Conservation (phyloP, 108 stramenopile genomes). For the Schizochytrium sp. region DNA sequence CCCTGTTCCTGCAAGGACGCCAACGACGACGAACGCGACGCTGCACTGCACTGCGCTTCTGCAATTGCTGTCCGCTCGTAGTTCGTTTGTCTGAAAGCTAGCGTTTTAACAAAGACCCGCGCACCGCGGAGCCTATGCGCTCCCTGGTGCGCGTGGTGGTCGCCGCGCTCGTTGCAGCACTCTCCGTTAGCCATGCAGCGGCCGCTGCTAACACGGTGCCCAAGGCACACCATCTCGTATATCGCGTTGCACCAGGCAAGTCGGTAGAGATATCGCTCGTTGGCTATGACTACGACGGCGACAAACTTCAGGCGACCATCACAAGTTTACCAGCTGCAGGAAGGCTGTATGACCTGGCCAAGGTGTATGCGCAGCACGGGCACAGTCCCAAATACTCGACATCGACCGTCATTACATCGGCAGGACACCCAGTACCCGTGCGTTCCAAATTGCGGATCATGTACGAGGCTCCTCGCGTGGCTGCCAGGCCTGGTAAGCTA, state of each 20-base stretch:
- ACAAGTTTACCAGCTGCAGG: conserved; percentile 47
- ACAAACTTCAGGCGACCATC: conserved; percentile 31
- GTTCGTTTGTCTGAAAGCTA: too few relatives aligned
- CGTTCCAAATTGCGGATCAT: conserved; percentile 42
- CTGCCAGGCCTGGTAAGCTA: conserved; percentile 18
- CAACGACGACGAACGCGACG: too few relatives aligned
- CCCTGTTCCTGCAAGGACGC: too few relatives aligned
- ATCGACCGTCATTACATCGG: background rate
- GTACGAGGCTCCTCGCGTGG: conserved; percentile 43
- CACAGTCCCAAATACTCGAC: conserved; percentile 53
- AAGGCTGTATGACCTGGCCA: conserved; percentile 42
- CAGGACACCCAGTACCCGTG: conserved; percentile 24
- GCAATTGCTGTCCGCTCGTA: too few relatives aligned
- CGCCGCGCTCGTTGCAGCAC: background rate
- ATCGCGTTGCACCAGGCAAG: conserved; percentile 18
- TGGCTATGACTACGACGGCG: conserved; percentile 43
- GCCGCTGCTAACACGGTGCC: background rate
- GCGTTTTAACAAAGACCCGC: too few relatives aligned
- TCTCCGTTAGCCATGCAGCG: background rate
- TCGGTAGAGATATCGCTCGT: conserved; percentile 30
- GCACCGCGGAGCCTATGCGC: background rate
- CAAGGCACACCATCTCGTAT: conserved; percentile 29
- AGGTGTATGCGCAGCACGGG: conserved; percentile 54
- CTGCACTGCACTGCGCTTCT: too few relatives aligned
- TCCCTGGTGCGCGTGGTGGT: background rate